Evolutionary conservation across 2,329 filamentous ascomycete species (phyloP).

Genomic region (Cryphonectria parasitica): DNA sequence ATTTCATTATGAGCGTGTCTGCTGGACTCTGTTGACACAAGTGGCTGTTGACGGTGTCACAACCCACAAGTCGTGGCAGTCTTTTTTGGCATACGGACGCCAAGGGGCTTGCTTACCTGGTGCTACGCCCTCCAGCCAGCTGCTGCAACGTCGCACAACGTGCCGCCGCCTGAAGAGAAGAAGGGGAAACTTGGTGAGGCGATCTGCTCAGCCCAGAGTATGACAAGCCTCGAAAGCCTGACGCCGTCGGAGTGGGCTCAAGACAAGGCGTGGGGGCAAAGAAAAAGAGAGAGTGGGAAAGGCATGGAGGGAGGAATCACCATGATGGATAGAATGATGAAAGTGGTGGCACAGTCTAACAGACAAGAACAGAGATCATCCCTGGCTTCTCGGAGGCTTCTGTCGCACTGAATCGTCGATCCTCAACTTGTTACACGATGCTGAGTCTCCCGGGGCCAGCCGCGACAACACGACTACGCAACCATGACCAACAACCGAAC

Average conservation of each 20-base stretch:
- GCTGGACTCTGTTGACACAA: not conserved
- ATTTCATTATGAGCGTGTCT: no score
- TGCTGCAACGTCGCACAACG: not conserved
- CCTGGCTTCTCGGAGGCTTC: not conserved
- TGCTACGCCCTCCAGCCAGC: not conserved
- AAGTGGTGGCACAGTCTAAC: not conserved
- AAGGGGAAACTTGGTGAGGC: not conserved
- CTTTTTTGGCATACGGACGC: not conserved
- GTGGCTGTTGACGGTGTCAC: not conserved
- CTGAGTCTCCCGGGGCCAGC: not conserved
- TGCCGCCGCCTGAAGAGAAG: not conserved
- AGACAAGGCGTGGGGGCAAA: not conserved
- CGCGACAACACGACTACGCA: not conserved
- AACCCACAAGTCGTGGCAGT: not conserved
- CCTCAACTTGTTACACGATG: not conserved
- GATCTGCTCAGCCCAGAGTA: not conserved
- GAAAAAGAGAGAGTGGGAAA: not conserved
- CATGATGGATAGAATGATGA: not conserved
- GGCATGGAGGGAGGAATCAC: not conserved
- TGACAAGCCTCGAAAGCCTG: not conserved
- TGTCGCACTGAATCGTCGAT: constrained; percentile 3
- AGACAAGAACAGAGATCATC: not conserved
- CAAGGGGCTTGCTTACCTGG: not conserved
- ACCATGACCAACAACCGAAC: not conserved
- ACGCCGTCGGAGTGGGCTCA: not conserved